Percentiles rank a stretch among this genome's conserved stretches.
These are phyloP conservation scores for Phytophthora pseudosyringae DNA, from an alignment of 352 stramenopile genomes.

Conservation along the genomic window DNA sequence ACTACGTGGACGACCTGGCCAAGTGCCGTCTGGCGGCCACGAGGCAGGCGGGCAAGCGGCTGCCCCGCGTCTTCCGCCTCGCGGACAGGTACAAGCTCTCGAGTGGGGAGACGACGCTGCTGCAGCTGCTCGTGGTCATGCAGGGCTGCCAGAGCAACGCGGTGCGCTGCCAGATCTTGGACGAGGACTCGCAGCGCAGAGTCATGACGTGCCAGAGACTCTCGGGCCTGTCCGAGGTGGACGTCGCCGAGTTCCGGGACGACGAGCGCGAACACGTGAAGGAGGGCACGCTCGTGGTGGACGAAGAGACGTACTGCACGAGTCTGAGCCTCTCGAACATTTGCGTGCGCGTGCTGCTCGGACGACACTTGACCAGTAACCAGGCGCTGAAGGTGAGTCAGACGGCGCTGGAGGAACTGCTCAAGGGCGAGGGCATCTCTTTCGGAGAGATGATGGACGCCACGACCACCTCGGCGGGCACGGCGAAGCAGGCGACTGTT, in stretches of 20 bases:
- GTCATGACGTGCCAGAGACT: slow-evolving; percentile 81
- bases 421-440: slow-evolving; percentile 74
- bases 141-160: slow-evolving; percentile 88
- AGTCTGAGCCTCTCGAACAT: slow-evolving; percentile 84
- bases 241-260: slow-evolving; percentile 87
- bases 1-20: slow-evolving; percentile 66
- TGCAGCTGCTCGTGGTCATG: slow-evolving; percentile 84
- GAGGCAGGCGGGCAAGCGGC: slow-evolving; percentile 34
- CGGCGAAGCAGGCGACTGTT: slow-evolving; percentile 2
- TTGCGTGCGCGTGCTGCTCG: slow-evolving; percentile 79
- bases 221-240: slow-evolving; percentile 84
- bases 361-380: slow-evolving; percentile 76
- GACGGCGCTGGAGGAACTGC: slow-evolving; percentile 79
- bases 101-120: slow-evolving; percentile 72
- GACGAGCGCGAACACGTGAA: slow-evolving; percentile 88
- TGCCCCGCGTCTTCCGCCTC: slow-evolving; percentile 77
- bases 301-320: slow-evolving; percentile 85
- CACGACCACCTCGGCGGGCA: slow-evolving; percentile 14
- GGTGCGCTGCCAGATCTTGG: slow-evolving; percentile 85
- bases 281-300: slow-evolving; percentile 85
- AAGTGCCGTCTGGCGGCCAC: slow-evolving; percentile 59
- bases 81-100: slow-evolving; percentile 79
- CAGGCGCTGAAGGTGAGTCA: slow-evolving; percentile 88
- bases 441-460: slow-evolving; percentile 66
- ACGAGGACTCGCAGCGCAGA: slow-evolving; percentile 80